Evolutionary conservation across 768 basidiomycete genomes (phyloP).

Genomic region (Hypsizygus marmoreus): DNA sequence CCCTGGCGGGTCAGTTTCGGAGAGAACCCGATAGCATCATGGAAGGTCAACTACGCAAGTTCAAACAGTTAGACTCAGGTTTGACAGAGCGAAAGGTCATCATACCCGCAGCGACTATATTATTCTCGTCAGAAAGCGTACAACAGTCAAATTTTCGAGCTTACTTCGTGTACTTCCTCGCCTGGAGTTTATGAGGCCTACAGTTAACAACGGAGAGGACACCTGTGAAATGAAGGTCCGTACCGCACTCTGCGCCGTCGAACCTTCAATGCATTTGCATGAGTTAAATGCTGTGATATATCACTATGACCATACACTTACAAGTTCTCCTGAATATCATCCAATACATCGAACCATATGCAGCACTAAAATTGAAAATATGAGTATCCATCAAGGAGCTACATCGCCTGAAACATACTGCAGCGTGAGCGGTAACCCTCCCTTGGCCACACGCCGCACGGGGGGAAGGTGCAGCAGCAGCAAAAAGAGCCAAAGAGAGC

Average conservation of each 20-base stretch:
- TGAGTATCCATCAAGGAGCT: neutral
- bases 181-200: slow-evolving; percentile 9
- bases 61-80: neutral
- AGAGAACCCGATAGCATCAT: slow-evolving; percentile 36
- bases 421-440: slow-evolving; percentile 12
- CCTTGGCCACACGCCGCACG: slow-evolving; percentile 20
- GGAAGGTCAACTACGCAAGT: slow-evolving; percentile 23
- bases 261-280: slow-evolving; percentile 17
- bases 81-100: neutral
- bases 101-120: slow-evolving; percentile 21
- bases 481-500: neutral
- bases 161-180: slow-evolving; percentile 32
- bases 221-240: neutral
- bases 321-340: slow-evolving; percentile 36
- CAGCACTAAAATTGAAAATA: slow-evolving; percentile 24
- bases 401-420: neutral
- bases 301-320: slow-evolving; percentile 7
- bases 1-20: slow-evolving; percentile 19
- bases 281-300: neutral
- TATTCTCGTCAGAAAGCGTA: neutral
- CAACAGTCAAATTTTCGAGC: neutral
- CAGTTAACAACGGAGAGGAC: neutral
- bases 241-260: slow-evolving; percentile 32
- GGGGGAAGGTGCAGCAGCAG: neutral
- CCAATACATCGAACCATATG: slow-evolving; percentile 35